Evolutionary conservation across 2,329 filamentous ascomycete species (phyloP).

Genomic region (Gliomastix tumulicola): DNA sequence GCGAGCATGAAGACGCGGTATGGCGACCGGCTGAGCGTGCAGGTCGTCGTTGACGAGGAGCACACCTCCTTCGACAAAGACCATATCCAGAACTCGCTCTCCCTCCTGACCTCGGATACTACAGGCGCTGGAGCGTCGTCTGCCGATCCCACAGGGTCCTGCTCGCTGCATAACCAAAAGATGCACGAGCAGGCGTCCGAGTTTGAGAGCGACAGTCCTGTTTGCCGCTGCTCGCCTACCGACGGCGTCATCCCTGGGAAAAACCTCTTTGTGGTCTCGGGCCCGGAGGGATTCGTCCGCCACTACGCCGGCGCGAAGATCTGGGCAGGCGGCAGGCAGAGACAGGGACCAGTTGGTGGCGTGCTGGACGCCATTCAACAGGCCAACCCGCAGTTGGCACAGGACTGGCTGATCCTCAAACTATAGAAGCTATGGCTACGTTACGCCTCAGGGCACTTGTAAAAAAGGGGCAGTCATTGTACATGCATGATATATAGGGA

Average conservation of each 20-base stretch:
- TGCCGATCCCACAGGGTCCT: conserved; percentile 9
- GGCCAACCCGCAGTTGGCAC: conserved; percentile 23
- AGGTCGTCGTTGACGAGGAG: conserved; percentile 81
- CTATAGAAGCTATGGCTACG: not conserved
- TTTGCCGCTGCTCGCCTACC: conserved; percentile 15
- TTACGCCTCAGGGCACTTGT: not conserved
- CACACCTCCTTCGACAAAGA: conserved; percentile 53
- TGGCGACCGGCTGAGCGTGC: conserved; percentile 51
- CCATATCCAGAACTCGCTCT: conserved; percentile 33
- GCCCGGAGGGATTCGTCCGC: conserved; percentile 82
- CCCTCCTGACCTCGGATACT: not conserved
- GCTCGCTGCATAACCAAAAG: conserved; percentile 20
- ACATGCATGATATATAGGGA: too few species aligned
- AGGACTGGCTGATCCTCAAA: conserved; percentile 47
- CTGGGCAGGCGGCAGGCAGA: conserved; percentile 65
- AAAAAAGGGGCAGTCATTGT: too few species aligned
- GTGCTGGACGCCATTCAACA: conserved; percentile 54
- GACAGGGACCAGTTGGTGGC: conserved; percentile 69
- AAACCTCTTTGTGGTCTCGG: conserved; percentile 76
- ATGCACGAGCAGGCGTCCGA: conserved; percentile 20
- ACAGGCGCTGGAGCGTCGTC: conserved; percentile 1
- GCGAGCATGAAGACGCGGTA: conserved; percentile 46
- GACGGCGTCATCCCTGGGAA: conserved; percentile 29
- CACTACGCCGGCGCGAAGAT: conserved; percentile 73
- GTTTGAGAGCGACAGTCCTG: conserved; percentile 16